Evolutionary conservation across 306 rosid genomes (phyloP).

Genomic region (Vicia faba): DNA sequence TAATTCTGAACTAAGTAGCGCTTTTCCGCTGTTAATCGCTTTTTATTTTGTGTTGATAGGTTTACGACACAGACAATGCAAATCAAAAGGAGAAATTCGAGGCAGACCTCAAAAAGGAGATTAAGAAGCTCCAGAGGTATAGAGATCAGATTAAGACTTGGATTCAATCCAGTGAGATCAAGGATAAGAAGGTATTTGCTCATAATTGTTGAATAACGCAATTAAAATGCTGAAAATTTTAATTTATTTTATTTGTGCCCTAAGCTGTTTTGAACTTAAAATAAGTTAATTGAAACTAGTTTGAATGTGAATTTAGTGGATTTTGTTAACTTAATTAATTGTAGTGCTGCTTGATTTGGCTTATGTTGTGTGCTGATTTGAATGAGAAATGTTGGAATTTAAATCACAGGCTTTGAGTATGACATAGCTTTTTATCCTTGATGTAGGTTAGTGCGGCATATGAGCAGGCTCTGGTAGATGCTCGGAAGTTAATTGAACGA

Average conservation of each 20-base stretch:
- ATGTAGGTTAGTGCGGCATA: slow-evolving; percentile 95
- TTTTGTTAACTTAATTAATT: slow-evolving; percentile 19
- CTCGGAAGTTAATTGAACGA: slow-evolving; percentile 91
- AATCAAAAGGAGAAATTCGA: slow-evolving; percentile 99
- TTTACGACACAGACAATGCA: slow-evolving; percentile 93
- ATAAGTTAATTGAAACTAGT: not conserved
- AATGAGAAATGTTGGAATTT: slow-evolving; percentile 15
- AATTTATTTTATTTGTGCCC: not conserved
- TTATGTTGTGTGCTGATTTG: slow-evolving; percentile 19
- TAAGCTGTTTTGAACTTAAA: slow-evolving; percentile 12
- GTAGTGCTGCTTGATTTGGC: slow-evolving; percentile 23
- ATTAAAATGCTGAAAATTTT: not conserved
- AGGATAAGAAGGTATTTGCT: slow-evolving; percentile 78
- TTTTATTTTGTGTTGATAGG: slow-evolving; percentile 44
- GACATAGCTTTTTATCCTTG: slow-evolving; percentile 42
- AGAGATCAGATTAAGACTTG: slow-evolving; percentile 95
- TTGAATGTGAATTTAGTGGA: slow-evolving; percentile 20
- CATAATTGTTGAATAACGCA: not conserved
- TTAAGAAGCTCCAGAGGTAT: slow-evolving; percentile 94
- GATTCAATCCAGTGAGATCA: slow-evolving; percentile 98
- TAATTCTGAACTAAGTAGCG: slow-evolving; percentile 6
- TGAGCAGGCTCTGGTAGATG: slow-evolving; percentile 96
- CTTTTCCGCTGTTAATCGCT: not conserved
- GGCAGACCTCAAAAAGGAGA: slow-evolving; percentile 98
- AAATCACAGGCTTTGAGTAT: slow-evolving; percentile 31